Evolutionary conservation across 1,139 yeast genomes (phyloP).

Genomic region (Maudiozyma humilis): DNA sequence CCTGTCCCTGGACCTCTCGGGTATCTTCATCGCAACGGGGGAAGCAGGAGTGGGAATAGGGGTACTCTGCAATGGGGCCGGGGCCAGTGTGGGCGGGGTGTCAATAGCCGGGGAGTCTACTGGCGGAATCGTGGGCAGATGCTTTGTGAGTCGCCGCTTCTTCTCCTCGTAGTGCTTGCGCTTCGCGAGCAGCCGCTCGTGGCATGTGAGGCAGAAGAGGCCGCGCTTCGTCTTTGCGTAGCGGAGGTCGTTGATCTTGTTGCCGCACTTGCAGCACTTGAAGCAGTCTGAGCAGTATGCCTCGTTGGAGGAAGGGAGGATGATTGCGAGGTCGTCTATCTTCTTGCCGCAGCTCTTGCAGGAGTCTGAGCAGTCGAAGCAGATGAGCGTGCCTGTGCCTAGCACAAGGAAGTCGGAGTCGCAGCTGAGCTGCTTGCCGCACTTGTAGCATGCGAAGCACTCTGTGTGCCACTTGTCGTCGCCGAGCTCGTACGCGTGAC

Average conservation of each 20-base stretch:
- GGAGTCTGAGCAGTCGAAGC: slow-evolving; percentile 83
- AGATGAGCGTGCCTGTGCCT: slow-evolving; percentile 86
- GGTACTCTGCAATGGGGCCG: not conserved
- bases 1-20: slow-evolving; percentile 16
- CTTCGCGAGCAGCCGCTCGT: slow-evolving; percentile 57
- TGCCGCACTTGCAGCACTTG: slow-evolving; percentile 82
- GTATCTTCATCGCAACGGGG: slow-evolving; percentile 7
- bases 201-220: slow-evolving; percentile 87
- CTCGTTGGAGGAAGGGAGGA: slow-evolving; percentile 73
- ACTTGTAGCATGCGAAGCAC: slow-evolving; percentile 84
- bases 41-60: not conserved
- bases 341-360: slow-evolving; percentile 84
- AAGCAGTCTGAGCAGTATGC: slow-evolving; percentile 92
- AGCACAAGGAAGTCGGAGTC: slow-evolving; percentile 82
- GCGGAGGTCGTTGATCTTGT: slow-evolving; percentile 77
- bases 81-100: not conserved
- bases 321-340: slow-evolving; percentile 90
- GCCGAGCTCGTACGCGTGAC: slow-evolving; percentile 78
- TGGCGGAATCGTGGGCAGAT: slow-evolving; percentile 28
- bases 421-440: slow-evolving; percentile 69
- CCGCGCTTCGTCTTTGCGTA: slow-evolving; percentile 95
- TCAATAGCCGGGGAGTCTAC: too few relatives aligned
- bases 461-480: slow-evolving; percentile 94
- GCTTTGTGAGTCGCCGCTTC: slow-evolving; percentile 30
- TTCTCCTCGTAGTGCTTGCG: slow-evolving; percentile 34